phyloP scores from a whole-genome alignment of 441 rosid genomes.

The Euphorbia celastroides region DNA sequence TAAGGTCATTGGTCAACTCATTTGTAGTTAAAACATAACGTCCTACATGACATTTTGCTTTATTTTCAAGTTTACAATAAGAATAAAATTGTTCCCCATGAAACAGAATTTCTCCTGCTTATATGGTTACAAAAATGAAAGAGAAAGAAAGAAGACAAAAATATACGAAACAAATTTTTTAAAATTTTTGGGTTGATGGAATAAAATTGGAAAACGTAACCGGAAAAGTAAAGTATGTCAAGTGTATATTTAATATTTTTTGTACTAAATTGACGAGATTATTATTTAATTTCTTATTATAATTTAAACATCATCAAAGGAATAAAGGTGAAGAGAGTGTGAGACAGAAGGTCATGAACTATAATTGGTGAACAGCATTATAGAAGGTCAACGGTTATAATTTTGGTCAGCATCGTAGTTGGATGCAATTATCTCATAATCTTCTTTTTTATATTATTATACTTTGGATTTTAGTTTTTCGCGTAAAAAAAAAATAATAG shows the following conservation, averaged over 20 bases:
- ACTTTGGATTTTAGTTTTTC: no score
- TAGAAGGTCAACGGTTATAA: conserved; percentile 6
- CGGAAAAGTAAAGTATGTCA: not conserved
- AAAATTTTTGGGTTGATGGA: not conserved
- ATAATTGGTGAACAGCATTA: conserved; percentile 27
- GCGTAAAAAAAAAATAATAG: no score
- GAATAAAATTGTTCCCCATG: not conserved
- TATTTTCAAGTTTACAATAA: not conserved
- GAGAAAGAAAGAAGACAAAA: not conserved
- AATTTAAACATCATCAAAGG: not conserved
- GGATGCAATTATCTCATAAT: conserved; percentile 4
- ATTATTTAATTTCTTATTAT: no score
- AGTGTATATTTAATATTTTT: not conserved
- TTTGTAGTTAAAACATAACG: no score
- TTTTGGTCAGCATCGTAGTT: conserved; percentile 11
- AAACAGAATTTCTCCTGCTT: not conserved
- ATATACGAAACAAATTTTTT: not conserved
- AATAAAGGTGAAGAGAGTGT: not conserved
- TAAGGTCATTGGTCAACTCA: not conserved
- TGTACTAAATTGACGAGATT: no score
- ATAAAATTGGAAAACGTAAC: not conserved
- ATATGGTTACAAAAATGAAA: not conserved
- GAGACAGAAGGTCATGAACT: not conserved
- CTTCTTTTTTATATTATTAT: no score
- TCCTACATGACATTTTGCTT: not conserved